Evolutionary conservation across 805 yeast genomes (phyloP).

Genomic region (Starmerella etchellsii): DNA sequence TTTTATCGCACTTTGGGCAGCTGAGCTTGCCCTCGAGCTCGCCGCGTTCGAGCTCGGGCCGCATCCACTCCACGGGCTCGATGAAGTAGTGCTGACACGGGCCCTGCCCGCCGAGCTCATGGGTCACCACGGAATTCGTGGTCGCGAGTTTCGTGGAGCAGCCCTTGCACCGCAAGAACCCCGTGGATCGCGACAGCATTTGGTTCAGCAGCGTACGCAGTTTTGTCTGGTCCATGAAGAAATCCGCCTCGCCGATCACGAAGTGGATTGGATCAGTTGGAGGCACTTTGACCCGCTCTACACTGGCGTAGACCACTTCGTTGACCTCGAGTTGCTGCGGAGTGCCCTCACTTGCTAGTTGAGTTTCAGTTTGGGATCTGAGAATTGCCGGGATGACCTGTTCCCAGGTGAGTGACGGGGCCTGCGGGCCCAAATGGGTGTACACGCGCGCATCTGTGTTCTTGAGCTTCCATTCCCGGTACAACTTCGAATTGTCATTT

Average conservation of each 20-base stretch:
- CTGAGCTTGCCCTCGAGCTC: conserved; percentile 74
- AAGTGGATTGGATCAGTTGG: background rate
- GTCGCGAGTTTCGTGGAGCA: conserved; percentile 64
- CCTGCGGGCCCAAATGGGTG: conserved; percentile 27
- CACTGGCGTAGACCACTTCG: conserved; percentile 4
- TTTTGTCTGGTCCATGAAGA: background rate
- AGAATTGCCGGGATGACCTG: conserved; percentile 10
- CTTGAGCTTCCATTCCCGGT: conserved; percentile 31
- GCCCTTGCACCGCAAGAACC: conserved; percentile 54
- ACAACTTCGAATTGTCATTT: conserved; percentile 24
- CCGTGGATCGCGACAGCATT: conserved; percentile 6
- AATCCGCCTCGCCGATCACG: background rate
- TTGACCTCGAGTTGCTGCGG: conserved; percentile 1
- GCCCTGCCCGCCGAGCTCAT: conserved; percentile 25
- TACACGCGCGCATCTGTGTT: conserved; percentile 23
- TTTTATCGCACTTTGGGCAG: conserved; percentile 74
- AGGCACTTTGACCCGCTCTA: conserved; percentile 11
- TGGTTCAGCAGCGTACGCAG: conserved; percentile 13
- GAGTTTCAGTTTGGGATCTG: too few species aligned
- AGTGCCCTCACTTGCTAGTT: background rate
- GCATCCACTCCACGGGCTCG: conserved; percentile 92
- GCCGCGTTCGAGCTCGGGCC: conserved; percentile 55
- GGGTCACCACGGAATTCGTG: conserved; percentile 48
- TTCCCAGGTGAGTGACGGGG: conserved; percentile 17
- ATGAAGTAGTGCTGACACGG: conserved; percentile 72